Base-by-base conservation (phyloP, 2,329 filamentous ascomycete species). In the Fusarium sp. region DNA sequence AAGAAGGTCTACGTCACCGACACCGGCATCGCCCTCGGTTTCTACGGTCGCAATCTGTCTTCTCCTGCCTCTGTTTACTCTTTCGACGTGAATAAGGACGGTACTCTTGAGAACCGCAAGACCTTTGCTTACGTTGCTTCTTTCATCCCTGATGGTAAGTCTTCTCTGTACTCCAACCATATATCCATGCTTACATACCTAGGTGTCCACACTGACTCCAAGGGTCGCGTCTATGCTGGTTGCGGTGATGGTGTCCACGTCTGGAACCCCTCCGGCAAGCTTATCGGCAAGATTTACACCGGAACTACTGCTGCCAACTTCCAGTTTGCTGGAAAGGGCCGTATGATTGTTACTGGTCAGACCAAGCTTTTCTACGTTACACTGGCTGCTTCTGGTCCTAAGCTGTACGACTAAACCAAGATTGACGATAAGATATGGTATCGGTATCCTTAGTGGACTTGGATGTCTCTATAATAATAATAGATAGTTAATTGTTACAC, bases 111-210 rank as follows among this genome's bases (percentile, higher is more conserved):
- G 16, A 84, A 85, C 75, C 80, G 83, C 57, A 82, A 84, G 58
- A 81, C 84, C 0, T 91, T 92, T 71, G 88, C 89, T 0, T 89
- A 85, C 65, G 80, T 82, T 5, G 81, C 85, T 40, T 73, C 81
- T 1, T 85, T 86, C 3, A 79, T 88, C 5, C 88, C 89, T 0
- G 89, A 92, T 62, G 89, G 90, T 78, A 78, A 41, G 77, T 72
- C 25, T 4, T 25, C 2, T 3, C 8, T 25, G 3, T 3, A 25
- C 3, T 25, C 25, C 25, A 25, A 25, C 25, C 25, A 25, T 25
- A 25, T 25, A 25, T 25, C 23, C 23, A 25, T 25, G 7, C 25
- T 25, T 25, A 25, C 25, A 9, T 0, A 27, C 3, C 25, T 10
- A 82, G 91, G 69, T 80, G 84, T 88, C 47, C 86, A 88, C 60